A percentile compares a stretch with the other conserved stretches of the same genome.
Evolutionary conservation across 2,329 filamentous ascomycete genomes (phyloP).

Genomic region (Chaetomiaceae sp.): DNA sequence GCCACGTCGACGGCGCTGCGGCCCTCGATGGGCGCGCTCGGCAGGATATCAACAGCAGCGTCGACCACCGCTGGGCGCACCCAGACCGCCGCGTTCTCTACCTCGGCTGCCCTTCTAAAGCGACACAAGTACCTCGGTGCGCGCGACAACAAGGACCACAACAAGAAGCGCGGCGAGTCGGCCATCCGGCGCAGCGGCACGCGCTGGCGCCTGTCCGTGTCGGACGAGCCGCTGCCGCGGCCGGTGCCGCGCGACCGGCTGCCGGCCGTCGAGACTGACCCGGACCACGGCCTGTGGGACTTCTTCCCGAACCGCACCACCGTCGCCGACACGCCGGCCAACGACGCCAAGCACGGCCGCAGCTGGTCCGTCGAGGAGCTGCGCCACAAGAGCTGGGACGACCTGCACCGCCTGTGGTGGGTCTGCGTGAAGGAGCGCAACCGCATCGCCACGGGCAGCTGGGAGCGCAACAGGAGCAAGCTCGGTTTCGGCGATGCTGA

Average conservation of each 20-base stretch:
- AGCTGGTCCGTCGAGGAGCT: slow-evolving; percentile 82
- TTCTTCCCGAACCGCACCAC: slow-evolving; percentile 74
- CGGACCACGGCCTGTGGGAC: slow-evolving; percentile 81
- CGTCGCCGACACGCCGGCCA: slow-evolving; percentile 64
- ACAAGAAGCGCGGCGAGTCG: slow-evolving; percentile 74
- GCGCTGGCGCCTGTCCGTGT: slow-evolving; percentile 67
- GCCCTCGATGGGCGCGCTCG: slow-evolving; percentile 27
- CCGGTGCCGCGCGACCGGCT: slow-evolving; percentile 50
- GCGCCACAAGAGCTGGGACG: slow-evolving; percentile 84
- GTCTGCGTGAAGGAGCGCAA: slow-evolving; percentile 88
- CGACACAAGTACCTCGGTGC: slow-evolving; percentile 33
- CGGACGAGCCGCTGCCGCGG: slow-evolving; percentile 63
- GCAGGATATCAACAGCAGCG: slow-evolving; percentile 22
- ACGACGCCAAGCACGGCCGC: slow-evolving; percentile 68
- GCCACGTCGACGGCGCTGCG: slow-evolving; percentile 20
- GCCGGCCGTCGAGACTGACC: slow-evolving; percentile 54
- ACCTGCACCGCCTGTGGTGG: slow-evolving; percentile 92
- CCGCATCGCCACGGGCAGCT: slow-evolving; percentile 69
- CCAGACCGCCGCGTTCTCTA: slow-evolving; percentile 42
- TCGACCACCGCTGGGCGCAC: neutral
- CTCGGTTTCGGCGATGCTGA: slow-evolving; percentile 71
- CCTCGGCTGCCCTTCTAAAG: slow-evolving; percentile 44
- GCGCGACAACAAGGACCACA: slow-evolving; percentile 61
- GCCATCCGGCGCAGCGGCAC: slow-evolving; percentile 71
- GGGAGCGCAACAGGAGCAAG: slow-evolving; percentile 61